These are phyloP conservation scores for Mortierella hygrophila DNA, from an alignment of 192 early-diverging fungal genomes.

Conservation along the genomic window DNA sequence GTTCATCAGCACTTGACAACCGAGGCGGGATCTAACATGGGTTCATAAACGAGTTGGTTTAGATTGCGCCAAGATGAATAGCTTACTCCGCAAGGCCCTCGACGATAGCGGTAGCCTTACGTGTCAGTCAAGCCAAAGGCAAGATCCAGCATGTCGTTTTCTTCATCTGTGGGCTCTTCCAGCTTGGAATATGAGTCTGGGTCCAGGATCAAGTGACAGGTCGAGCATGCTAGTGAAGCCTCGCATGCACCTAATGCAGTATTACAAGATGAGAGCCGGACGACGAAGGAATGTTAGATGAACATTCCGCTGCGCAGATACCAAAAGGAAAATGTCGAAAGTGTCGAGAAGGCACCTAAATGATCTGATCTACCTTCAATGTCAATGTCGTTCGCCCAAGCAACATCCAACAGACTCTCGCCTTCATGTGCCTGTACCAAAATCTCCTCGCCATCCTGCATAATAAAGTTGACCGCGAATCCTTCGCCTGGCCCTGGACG, in stretches of 20 bases:
- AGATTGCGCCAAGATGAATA: background rate
- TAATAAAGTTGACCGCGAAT: slow-evolving; percentile 82
- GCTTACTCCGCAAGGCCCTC: background rate
- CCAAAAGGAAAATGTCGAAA: background rate
- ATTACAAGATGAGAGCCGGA: background rate
- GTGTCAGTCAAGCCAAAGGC: slow-evolving; percentile 97
- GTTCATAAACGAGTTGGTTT: background rate
- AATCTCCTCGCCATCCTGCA: slow-evolving; percentile 85
- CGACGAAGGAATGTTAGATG: background rate
- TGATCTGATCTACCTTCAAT: slow-evolving; percentile 77
- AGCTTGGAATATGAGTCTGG: slow-evolving; percentile 83
- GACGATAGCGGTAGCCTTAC: slow-evolving; percentile 57
- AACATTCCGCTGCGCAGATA: slow-evolving; percentile 3
- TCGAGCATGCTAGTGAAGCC: slow-evolving; percentile 94
- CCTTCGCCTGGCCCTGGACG: slow-evolving; percentile 50
- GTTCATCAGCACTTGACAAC: slow-evolving; percentile 93
- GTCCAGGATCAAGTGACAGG: slow-evolving; percentile 93
- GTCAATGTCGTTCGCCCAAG: slow-evolving; percentile 93
- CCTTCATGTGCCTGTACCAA: slow-evolving; percentile 85
- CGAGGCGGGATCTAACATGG: slow-evolving; percentile 82
- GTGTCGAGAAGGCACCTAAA: background rate
- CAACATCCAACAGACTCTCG: slow-evolving; percentile 91
- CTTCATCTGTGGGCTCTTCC: slow-evolving; percentile 95
- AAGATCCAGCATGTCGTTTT: slow-evolving; percentile 98
- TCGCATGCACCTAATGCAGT: slow-evolving; percentile 86